Evolutionary conservation across 257 asterid species (phyloP).

Genomic region (Cordia subcordata): DNA sequence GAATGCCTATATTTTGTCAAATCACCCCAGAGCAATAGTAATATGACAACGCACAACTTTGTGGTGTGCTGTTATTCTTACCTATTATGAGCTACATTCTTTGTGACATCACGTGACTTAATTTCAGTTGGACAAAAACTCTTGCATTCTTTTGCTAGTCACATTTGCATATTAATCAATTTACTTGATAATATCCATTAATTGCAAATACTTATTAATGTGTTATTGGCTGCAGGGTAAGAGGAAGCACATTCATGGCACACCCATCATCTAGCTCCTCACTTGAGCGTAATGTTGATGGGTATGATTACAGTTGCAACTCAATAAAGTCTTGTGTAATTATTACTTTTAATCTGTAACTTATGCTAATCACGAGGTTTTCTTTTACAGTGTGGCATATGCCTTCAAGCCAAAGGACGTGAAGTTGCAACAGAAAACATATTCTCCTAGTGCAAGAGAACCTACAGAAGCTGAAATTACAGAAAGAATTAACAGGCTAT

Average conservation of each 20-base stretch:
- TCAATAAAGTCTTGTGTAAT: background rate
- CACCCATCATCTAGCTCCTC: conserved; percentile 38
- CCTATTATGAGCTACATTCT: no score
- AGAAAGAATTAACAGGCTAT: conserved; percentile 52
- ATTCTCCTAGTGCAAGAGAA: conserved; percentile 30
- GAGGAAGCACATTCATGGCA: conserved; percentile 32
- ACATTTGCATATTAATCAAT: background rate
- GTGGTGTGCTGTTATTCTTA: no score
- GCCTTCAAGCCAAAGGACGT: conserved; percentile 88
- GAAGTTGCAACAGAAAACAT: conserved; percentile 30
- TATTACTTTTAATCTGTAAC: conserved; percentile 3
- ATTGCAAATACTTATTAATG: no score
- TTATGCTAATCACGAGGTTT: background rate
- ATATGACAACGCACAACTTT: no score
- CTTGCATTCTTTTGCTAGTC: background rate
- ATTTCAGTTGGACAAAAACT: no score
- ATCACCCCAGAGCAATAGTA: background rate
- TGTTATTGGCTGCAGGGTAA: conserved; percentile 33
- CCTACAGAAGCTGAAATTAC: conserved; percentile 58
- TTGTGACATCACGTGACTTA: background rate
- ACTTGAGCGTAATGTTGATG: conserved; percentile 45
- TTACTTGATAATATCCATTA: background rate
- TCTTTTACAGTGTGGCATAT: conserved; percentile 43
- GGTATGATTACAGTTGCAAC: conserved; percentile 35
- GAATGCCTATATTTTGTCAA: no score